These are phyloP conservation scores for Xylariaceae sp. DNA, from an alignment of 2,329 filamentous ascomycete species.

Conservation along the genomic window DNA sequence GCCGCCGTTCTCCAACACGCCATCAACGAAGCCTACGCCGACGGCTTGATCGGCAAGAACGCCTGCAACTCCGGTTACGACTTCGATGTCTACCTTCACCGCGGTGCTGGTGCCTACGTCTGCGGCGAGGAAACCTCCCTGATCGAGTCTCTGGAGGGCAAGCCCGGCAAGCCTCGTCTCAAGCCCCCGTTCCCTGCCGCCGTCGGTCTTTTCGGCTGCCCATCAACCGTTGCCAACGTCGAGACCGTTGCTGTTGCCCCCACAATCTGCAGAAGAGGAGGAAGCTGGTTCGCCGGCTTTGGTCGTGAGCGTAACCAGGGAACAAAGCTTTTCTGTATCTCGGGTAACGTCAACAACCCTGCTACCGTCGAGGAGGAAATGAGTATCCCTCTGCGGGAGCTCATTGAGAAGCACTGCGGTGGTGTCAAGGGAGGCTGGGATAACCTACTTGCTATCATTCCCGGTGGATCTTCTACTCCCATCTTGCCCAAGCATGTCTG, in stretches of 20 bases:
- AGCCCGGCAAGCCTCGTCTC: constrained; percentile 95
- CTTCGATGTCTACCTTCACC: constrained; percentile 95
- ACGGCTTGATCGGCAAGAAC: constrained; percentile 95
- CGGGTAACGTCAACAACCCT: constrained; percentile 97
- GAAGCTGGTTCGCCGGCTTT: constrained; percentile 88
- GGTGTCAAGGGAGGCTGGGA: constrained; percentile 97
- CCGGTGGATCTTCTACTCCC: constrained; percentile 92
- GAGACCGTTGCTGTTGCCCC: constrained; percentile 95
- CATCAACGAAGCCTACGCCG: constrained; percentile 96
- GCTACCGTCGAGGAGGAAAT: constrained; percentile 98
- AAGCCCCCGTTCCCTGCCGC: constrained; percentile 98
- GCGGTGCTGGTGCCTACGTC: constrained; percentile 94
- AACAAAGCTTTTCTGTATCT: constrained; percentile 98
- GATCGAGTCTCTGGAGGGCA: constrained; percentile 97
- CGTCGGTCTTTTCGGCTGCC: constrained; percentile 96
- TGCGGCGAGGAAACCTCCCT: constrained; percentile 98
- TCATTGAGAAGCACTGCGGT: constrained; percentile 98
- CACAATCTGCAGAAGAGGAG: constrained; percentile 90
- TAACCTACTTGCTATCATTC: constrained; percentile 91
- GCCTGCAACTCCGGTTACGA: constrained; percentile 95
- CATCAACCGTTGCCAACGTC: constrained; percentile 96
- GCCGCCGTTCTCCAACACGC: constrained; percentile 88
- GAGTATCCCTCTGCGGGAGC: constrained; percentile 91
- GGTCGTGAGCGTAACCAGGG: constrained; percentile 94
- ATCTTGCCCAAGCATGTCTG: constrained; percentile 87